Evolutionary conservation across 2,329 filamentous ascomycete genomes (phyloP).

Genomic region (Chaetomium sp.): DNA sequence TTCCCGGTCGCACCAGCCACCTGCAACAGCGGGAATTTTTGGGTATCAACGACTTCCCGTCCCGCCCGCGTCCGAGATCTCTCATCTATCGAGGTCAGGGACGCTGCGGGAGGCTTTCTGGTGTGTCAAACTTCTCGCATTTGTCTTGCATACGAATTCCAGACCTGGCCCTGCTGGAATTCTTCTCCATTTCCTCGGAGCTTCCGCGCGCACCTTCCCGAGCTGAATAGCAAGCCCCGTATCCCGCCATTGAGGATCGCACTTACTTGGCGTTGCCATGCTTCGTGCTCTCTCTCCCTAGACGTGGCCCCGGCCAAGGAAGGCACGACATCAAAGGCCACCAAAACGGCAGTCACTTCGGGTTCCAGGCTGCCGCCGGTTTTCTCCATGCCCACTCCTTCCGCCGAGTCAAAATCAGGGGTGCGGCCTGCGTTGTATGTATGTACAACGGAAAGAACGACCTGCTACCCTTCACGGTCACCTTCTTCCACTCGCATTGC

Average conservation of each 20-base stretch:
- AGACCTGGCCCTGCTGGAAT: background rate
- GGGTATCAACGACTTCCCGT: slow-evolving; percentile 2
- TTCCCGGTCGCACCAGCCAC: background rate
- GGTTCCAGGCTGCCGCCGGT: background rate
- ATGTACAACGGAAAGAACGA: slow-evolving; percentile 3
- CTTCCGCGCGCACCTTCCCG: background rate
- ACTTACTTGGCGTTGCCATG: background rate
- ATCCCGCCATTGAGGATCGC: background rate
- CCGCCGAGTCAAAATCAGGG: background rate
- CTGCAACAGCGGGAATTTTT: slow-evolving; percentile 4
- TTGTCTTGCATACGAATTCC: slow-evolving; percentile 7
- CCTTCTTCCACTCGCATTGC: background rate
- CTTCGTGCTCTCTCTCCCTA: background rate
- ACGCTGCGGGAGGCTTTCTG: slow-evolving; percentile 4
- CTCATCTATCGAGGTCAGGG: background rate
- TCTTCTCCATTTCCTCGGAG: background rate
- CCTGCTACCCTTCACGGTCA: background rate
- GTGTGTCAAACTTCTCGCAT: slow-evolving; percentile 1
- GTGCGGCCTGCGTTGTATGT: background rate
- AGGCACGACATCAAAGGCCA: slow-evolving; percentile 5
- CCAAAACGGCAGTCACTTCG: background rate
- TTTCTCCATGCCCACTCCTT: background rate
- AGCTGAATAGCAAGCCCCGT: background rate
- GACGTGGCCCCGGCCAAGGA: background rate
- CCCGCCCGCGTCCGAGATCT: slow-evolving; percentile 10